Base-by-base conservation (phyloP, 2,329 filamentous ascomycete genomes). In the Knufia petricola region DNA sequence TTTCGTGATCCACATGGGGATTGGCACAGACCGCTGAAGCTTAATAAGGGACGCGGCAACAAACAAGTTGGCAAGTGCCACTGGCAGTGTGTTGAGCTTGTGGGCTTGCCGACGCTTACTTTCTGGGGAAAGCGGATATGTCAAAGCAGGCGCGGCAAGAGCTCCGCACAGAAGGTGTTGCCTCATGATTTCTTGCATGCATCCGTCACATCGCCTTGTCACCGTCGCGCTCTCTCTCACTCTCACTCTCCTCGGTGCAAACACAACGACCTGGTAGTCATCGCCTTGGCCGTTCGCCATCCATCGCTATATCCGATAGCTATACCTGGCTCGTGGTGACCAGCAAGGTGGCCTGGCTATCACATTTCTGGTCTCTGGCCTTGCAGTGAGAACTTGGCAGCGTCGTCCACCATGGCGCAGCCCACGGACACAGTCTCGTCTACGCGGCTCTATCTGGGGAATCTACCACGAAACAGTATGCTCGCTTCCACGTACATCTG, bases 371-470 rank as follows among this genome's bases (percentile, higher is more conserved):
- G 43, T 46, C 30, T 26, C 30, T 36, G 32, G 30, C 30, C 32
- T 46, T 37, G 30, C 19, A 44, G 24, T 26, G 10, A 15, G 17
- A 6, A 17, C 41, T 7, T 19, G 2, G 4, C 13, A 30, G 7
- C 15, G 9, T 21, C 43, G 43, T 13, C 7, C 4, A 46, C 43
- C 17, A 46, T 46, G 43, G 43, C 43, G 23, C 30, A 36, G 17
- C 17, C 43, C 19, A 12, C 17, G 30, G 87, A 95, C 73, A 20
- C 45, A 31, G 90, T 95, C 59, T 95, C 88, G 56, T 84, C 85
- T 59, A 96, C 90, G 65, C 82, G 92, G 73, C 85, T 96, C 60
- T 98, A 96, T 75, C 76, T 96, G 73, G 90, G 90, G 71, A 96
- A 96, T 74, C 84, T 98, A 68, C 90, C 92, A 70, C 87, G 88